Conservation (phyloP, 2,329 filamentous ascomycete species). For the Amauroascus niger region DNA sequence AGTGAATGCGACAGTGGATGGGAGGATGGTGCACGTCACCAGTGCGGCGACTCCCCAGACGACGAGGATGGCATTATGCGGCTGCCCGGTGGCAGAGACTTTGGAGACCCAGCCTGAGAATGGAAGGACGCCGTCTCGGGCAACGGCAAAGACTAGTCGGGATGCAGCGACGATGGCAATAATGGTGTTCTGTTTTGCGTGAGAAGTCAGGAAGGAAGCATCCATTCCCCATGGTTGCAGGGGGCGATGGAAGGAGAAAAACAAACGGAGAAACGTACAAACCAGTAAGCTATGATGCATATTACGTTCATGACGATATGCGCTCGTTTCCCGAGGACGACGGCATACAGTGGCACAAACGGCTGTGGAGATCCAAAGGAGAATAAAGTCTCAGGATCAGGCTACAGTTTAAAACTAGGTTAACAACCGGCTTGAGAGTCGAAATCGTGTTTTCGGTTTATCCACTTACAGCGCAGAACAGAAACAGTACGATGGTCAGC, state of each 20-base stretch:
- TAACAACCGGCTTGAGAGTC: no score
- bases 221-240: no score
- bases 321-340: constrained; percentile 46
- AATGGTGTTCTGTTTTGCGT: constrained; percentile 43
- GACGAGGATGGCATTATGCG: constrained; percentile 51
- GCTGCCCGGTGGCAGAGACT: constrained; percentile 47
- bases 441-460: no score
- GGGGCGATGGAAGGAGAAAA: not conserved
- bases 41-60: constrained; percentile 47
- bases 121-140: constrained; percentile 51
- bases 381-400: constrained; percentile 45
- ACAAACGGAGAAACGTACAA: no score
- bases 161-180: constrained; percentile 52
- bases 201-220: not conserved
- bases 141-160: constrained; percentile 54
- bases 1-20: constrained; percentile 46
- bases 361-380: constrained; percentile 48
- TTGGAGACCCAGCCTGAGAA: constrained; percentile 50
- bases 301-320: constrained; percentile 55
- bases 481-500: constrained; percentile 47
- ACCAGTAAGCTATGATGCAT: constrained; percentile 43
- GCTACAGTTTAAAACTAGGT: constrained; percentile 27
- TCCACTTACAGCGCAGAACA: constrained; percentile 46
- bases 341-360: constrained; percentile 50
- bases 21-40: constrained; percentile 51